Base-by-base conservation (phyloP, 169 alveolate species). In the Plasmodium fragile region DNA sequence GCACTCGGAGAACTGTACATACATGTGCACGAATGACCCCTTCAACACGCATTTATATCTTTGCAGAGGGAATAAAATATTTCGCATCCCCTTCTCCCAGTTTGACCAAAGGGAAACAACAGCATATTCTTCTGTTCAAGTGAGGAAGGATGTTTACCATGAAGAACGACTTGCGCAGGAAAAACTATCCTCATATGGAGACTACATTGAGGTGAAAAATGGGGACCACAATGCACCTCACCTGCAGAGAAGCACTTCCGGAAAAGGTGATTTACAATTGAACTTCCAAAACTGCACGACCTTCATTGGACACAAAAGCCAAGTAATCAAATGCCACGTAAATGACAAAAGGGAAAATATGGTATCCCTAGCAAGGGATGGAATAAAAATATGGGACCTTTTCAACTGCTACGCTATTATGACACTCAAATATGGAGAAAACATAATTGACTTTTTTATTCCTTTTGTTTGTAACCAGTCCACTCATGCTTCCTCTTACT, bases 311-410 rank as follows among this genome's bases (percentile, higher is more conserved):
- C 94, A 91, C 53, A 91, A 81, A 81, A 80, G 59, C 71, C 85
- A 91, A 36, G 83, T 91, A 16, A 36, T 91, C 34, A 91, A 91
- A 91, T 91, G 94, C 59, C 75, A 91, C 73, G 94, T 91, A 69
- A 69, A 79, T 81, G 75, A 91, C 39, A 91, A 91, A 91, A 91
- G 73, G 13, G 79, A 91, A 80, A n/a, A 69, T 10, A 70, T 91
- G 85, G 53, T 91, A 6, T 75, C 94, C 72, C 53, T 91, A 71
- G 94, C 92, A 13, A 91, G 59, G 72, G 94, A 91, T 36, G 94
- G 94, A 3, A 80, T 91, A 28, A 79, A 71, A 81, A 25, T 91
- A 81, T 91, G 94, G 94, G 94, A 91, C 73, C 55, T 91, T 28
- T 91, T 45, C 75, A 80, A 91, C 53, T 91, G 94, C 82, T 91